Evolutionary conservation across 106 monocot species (phyloP).

Genomic region (Dendrobium nobile): DNA sequence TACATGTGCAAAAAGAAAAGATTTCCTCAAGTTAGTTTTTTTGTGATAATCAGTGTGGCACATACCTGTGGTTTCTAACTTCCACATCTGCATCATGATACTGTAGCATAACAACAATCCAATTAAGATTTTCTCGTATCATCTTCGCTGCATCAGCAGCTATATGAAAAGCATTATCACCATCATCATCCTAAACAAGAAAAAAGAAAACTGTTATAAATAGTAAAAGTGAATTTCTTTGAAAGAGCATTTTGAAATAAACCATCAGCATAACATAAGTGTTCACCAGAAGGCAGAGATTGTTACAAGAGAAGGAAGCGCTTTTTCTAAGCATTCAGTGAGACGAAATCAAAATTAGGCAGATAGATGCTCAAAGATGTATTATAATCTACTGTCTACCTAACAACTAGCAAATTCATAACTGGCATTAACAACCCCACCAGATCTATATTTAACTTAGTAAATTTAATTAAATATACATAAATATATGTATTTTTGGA

Average conservation of each 20-base stretch:
- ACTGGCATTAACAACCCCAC: neutral
- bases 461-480: neutral
- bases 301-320: neutral
- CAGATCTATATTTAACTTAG: neutral
- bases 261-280: neutral
- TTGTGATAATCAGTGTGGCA: neutral
- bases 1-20: too few species aligned
- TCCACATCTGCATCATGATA: conserved; percentile 71
- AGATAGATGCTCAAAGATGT: neutral
- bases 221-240: neutral
- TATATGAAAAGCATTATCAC: conserved; percentile 99
- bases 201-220: conserved; percentile 4
- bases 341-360: neutral
- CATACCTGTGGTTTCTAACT: conserved; percentile 94
- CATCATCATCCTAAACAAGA: conserved; percentile 85
- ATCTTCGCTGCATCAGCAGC: conserved; percentile 99
- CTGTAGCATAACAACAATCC: conserved; percentile 91
- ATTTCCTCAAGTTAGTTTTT: too few species aligned
- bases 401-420: neutral
- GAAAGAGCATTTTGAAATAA: neutral
- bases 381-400: neutral
- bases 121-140: conserved; percentile 94
- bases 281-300: neutral
- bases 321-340: neutral
- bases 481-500: neutral